Evolutionary conservation across 805 yeast species (phyloP), one percentile per base, ranked within the genome.

Genomic region (Grigorovia jiainica): DNA sequence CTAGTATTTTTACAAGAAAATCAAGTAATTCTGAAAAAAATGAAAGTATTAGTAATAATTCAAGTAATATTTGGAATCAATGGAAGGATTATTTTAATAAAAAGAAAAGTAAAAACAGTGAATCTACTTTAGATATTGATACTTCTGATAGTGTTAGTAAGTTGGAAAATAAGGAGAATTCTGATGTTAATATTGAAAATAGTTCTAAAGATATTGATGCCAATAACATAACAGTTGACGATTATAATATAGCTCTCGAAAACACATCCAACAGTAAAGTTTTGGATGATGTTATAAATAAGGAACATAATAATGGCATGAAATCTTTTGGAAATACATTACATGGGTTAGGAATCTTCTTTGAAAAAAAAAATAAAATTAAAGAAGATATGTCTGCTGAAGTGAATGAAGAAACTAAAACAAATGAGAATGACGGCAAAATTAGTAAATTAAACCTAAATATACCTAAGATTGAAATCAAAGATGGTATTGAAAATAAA

Each of bases 51-150:
- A 38, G 33, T 20, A 38, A 43, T 15, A 36, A 50, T 27, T 13
- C 40, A 6, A 45, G 46, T n/a, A 49, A 45, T 27, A 15, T 53
- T 4, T 53, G 58, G 60, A 34, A 47, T 11, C 37, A 53, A 4
- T 54, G 63, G 60, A 52, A 47, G 36, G 57, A 50, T 20, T 56
- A 53, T 38, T 58, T 58, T 38, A 55, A 52, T 31, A 53, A 48
- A 30, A 51, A 30, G 7, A 16, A 34, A 36, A 29, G 3, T 11
- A 27, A 13, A 27, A 27, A 27, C n/a, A 27, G 5, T 27, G 31
- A 13, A 10, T 27, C 31, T 3, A 3, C 31, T 2, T 27, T 15
- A 27, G 31, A 27, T 10, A 13, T 13, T 27, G 31, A 27, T 13
- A 13, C 7, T 13, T 27, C 31, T 11, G 31, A 27, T 27, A 13